phyloP scores from a whole-genome alignment of 768 basidiomycete species.

The Ramaria sp. region DNA sequence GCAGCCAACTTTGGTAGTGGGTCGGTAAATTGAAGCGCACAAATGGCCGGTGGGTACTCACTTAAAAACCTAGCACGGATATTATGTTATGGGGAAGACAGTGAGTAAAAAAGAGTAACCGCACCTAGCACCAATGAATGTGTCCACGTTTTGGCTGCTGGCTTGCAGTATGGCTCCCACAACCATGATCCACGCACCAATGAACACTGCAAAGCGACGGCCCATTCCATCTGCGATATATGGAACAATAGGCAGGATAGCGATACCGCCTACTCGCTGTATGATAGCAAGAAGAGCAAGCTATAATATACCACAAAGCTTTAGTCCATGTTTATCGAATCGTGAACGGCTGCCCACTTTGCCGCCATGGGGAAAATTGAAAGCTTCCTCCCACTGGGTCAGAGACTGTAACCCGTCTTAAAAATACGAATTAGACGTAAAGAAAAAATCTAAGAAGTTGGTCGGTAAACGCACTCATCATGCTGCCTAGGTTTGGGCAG shows the following conservation, averaged over 20 bases:
- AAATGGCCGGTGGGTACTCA: background rate
- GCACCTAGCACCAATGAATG: conserved; percentile 47
- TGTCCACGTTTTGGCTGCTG: conserved; percentile 39
- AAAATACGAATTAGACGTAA: background rate
- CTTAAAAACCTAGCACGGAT: conserved; percentile 16
- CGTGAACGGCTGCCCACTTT: conserved; percentile 16
- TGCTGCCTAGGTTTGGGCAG: conserved; percentile 17
- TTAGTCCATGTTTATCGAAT: background rate
- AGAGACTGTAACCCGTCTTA: conserved; percentile 27
- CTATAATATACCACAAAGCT: background rate
- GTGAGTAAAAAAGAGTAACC: conserved; percentile 3
- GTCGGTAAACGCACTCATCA: conserved; percentile 26
- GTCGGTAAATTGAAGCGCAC: background rate
- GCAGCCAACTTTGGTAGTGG: conserved; percentile 32
- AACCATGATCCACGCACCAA: conserved; percentile 51
- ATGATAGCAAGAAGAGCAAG: conserved; percentile 9
- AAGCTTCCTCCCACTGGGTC: conserved; percentile 26
- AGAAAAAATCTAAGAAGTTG: background rate
- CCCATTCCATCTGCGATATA: conserved; percentile 49
- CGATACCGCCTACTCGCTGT: conserved; percentile 13
- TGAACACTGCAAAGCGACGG: conserved; percentile 42
- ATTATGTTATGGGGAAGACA: conserved; percentile 5
- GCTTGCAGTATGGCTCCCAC: conserved; percentile 52
- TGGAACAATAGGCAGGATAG: conserved; percentile 28
- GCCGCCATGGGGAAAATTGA: conserved; percentile 19